phyloP scores from a whole-genome alignment of 2,329 filamentous ascomycete genomes.

The Nectriaceae sp. region DNA sequence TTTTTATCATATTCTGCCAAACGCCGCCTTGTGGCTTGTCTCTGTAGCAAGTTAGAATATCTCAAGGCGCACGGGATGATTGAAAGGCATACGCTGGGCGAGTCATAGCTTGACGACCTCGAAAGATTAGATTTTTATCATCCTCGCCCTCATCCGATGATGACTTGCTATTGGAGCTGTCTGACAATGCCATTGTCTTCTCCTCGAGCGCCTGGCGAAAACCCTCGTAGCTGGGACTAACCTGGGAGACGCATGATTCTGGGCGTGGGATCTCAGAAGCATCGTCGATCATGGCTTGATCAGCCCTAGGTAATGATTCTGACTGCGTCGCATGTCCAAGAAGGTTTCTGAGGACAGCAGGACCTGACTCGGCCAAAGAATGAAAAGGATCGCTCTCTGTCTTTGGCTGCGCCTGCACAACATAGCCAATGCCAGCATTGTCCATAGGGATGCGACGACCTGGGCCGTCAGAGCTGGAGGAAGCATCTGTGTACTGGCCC shows the following conservation, averaged over 20 bases:
- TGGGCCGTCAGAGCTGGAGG: not conserved
- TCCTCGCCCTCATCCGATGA: constrained; percentile 36
- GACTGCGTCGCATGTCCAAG: constrained; percentile 36
- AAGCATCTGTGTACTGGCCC: constrained; percentile 20
- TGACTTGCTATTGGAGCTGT: constrained; percentile 24
- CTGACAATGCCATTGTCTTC: constrained; percentile 1
- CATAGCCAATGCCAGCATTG: not conserved
- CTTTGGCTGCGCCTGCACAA: not conserved
- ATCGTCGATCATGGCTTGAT: constrained; percentile 20
- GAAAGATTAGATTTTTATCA: constrained; percentile 39
- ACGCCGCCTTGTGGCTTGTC: constrained; percentile 46
- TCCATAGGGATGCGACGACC: not conserved
- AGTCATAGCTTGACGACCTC: constrained; percentile 34
- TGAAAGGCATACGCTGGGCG: constrained; percentile 33
- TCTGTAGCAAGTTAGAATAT: constrained; percentile 28
- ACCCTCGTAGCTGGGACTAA: constrained; percentile 28
- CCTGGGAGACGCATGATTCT: constrained; percentile 23
- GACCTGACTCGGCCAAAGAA: constrained; percentile 10
- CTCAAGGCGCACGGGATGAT: not conserved
- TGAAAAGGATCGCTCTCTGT: constrained; percentile 20
- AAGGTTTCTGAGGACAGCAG: constrained; percentile 19
- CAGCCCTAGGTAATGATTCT: constrained; percentile 29
- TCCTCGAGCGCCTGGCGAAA: constrained; percentile 26
- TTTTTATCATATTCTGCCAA: constrained; percentile 54
- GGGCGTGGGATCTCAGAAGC: constrained; percentile 25